Base-by-base conservation (phyloP, 2,329 filamentous ascomycete species). In the Clonostachys chloroleuca region DNA sequence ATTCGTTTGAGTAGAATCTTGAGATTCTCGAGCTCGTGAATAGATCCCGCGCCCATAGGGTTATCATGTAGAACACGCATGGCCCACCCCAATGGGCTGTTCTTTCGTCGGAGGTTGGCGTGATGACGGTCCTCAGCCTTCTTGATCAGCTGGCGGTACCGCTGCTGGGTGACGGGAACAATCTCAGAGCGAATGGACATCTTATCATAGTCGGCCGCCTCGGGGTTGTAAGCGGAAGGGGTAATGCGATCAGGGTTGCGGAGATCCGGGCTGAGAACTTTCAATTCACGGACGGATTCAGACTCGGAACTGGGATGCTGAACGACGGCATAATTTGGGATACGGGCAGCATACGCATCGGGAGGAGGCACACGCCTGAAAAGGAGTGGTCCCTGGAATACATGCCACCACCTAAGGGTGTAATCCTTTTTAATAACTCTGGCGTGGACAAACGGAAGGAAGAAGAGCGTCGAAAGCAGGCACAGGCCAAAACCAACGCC, bases 11-110 rank as follows among this genome's bases (percentile, higher is more conserved):
- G 30, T 20, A 82, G 53, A 44, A 75, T 75, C 62, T 73, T 74
- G 49, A 89, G 71, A 73, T 90, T 89, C 66, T 80, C 70, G 20
- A 74, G 53, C 66, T 90, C 86, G 68, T 90, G 88, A 53, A 89
- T 72, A 44, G 43, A 41, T 42, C 56, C 17, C 53, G 47, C 2
- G 57, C 42, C 18, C 40, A 42, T 42, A 43, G 48, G 40, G 45
- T 49, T 35, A 42, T 42, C 10, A 59, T 80, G 84, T 18, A 89
- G 80, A 43, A 74, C 78, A 53, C 86, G 84, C 83, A 90, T 86
- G 40, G 84, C 87, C 86, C 86, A 89, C 55, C 81, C 86, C 17
- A 90, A 72, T 37, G 83, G 84, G 24, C 86, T 84, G 2, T 69
- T 69, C 51, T 73, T 75, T 61, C 75, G 67, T 45, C 77, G 66